Conservation (phyloP, 2,329 filamentous ascomycete species). For the Aspergillus costaricaensis region DNA sequence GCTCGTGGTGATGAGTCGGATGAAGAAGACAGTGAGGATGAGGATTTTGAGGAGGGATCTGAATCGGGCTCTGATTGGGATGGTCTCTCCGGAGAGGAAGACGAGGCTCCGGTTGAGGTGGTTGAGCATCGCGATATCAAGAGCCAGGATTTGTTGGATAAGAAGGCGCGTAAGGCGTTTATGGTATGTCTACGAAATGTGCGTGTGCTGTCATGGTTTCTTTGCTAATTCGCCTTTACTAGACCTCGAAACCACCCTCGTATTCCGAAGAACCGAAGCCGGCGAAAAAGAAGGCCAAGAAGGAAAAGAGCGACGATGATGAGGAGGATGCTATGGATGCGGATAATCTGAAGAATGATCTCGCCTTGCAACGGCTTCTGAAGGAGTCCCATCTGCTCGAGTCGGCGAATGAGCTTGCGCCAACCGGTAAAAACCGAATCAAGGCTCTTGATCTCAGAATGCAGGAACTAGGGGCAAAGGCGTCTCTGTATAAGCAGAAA, state of each 20-base stretch:
- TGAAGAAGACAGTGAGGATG: slow-evolving; percentile 25
- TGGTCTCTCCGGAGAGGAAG: slow-evolving; percentile 60
- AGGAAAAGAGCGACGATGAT: slow-evolving; percentile 44
- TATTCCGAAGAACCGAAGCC: slow-evolving; percentile 27
- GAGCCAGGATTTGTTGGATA: slow-evolving; percentile 56
- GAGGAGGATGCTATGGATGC: slow-evolving; percentile 63
- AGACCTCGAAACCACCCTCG: slow-evolving; percentile 53
- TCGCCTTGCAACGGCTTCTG: slow-evolving; percentile 86
- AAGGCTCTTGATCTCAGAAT: slow-evolving; percentile 83
- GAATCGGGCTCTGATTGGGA: slow-evolving; percentile 59
- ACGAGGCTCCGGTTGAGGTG: slow-evolving; percentile 56
- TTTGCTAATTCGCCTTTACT: slow-evolving; percentile 15
- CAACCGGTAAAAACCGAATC: slow-evolving; percentile 71
- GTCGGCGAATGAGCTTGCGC: slow-evolving; percentile 55
- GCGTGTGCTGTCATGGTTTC: background rate
- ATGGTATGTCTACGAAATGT: slow-evolving; percentile 58
- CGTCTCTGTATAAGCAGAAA: slow-evolving; percentile 71
- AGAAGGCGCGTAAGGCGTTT: slow-evolving; percentile 74
- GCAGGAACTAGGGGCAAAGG: slow-evolving; percentile 75
- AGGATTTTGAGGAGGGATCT: slow-evolving; percentile 27
- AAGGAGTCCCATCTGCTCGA: slow-evolving; percentile 87
- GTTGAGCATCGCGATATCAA: slow-evolving; percentile 59
- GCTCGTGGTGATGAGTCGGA: slow-evolving; percentile 15
- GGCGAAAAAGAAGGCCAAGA: slow-evolving; percentile 19
- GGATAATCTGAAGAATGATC: slow-evolving; percentile 81